phyloP scores from a whole-genome alignment of 108 stramenopile genomes.

The Ochromonas danica region DNA sequence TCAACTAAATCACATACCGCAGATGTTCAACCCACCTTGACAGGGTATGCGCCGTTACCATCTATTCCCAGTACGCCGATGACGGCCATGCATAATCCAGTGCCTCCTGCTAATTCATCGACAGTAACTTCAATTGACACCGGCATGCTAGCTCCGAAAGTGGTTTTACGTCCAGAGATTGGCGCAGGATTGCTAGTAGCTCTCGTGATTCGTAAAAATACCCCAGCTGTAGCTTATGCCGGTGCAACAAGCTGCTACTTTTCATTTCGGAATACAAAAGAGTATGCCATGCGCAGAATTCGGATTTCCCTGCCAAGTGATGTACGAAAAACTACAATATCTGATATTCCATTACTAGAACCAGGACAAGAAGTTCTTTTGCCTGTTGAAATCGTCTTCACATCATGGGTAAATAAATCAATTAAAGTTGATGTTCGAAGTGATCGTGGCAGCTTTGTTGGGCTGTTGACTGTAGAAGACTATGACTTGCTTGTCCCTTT shows the following conservation, averaged over 20 bases:
- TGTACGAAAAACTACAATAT: neutral
- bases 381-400: neutral
- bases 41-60: neutral
- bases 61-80: neutral
- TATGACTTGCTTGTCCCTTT: slow-evolving; percentile 1
- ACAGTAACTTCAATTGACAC: neutral
- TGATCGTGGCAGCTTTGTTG: slow-evolving; percentile 1
- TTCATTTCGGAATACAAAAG: neutral
- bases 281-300: neutral
- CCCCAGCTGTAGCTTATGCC: neutral
- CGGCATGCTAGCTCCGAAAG: neutral
- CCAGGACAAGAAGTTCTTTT: neutral
- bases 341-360: slow-evolving; percentile 1
- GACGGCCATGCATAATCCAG: neutral
- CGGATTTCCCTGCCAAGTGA: neutral
- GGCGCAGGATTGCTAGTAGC: neutral
- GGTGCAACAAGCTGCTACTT: neutral
- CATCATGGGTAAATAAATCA: neutral
- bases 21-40: neutral
- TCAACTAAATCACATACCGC: neutral
- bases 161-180: slow-evolving; percentile 21
- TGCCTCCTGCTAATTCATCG: neutral
- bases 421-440: slow-evolving; percentile 8
- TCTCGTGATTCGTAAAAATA: neutral
- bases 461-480: neutral